Base-by-base conservation (phyloP, 2,329 filamentous ascomycete genomes). In the Zopfia rhizophila region DNA sequence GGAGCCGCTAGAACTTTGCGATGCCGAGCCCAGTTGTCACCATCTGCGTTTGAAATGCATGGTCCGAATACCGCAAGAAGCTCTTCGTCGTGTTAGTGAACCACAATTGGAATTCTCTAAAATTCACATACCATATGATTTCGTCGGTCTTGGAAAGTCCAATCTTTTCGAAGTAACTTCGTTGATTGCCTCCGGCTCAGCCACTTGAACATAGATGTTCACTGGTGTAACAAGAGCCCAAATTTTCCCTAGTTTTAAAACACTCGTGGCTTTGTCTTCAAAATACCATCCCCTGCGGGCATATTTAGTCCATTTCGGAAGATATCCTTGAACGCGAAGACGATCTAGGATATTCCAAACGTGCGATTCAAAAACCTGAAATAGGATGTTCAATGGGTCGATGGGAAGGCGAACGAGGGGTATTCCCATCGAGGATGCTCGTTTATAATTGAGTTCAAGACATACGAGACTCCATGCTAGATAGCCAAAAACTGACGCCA, bases 11-110 rank as follows among this genome's bases (percentile, higher is more conserved):
- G 72, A 13, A 75, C 57, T 22, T 68, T 71, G 4, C 75, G 61
- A 37, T 78, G 74, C 8, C 72, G 65, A n/a, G 69, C 58, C 75
- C 75, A 78, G 12, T 70, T 62, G n/a, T 56, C 63, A 1, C 57
- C 57, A 7, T 45, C 32, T 2, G 53, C 55, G 3, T 51, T 58
- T 1, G 48, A 58, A 25, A 36, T 36, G 32, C 10, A 36, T 8
- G 32, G 32, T 6, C 32, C 32, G 32, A 18, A 36, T 18, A 36
- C 32, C 14, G 6, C 32, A 11, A 36, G 19, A 6, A 36, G 14
- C 17, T 36, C 32, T 36, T 8, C n/a, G 8, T 8, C 10, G 2
- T 35, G 22, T 47, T 17, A 47, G 24, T n/a, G n/a, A 27, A 27
- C n/a, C 8, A 27, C n/a, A n/a, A n/a, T n/a, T n/a, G n/a, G n/a